Conservation (phyloP, 805 yeast species). For the Brettanomyces sp. region DNA sequence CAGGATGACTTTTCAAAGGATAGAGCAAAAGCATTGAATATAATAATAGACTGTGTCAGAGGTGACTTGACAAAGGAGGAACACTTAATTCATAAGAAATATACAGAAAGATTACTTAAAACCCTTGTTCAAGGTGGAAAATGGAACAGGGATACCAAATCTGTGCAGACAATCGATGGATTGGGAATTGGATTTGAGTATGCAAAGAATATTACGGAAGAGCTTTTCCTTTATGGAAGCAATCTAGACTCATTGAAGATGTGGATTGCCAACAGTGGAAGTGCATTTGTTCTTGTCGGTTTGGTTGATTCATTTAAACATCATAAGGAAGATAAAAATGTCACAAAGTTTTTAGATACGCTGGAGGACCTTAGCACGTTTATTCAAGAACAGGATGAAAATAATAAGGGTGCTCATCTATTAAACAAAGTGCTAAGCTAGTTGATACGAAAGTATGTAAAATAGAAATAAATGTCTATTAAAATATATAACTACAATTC, state of each 20-base stretch:
- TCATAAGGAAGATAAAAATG: slow-evolving; percentile 28
- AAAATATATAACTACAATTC: too few species aligned
- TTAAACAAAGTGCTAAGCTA: slow-evolving; percentile 25
- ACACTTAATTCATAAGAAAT: slow-evolving; percentile 64
- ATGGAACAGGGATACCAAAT: slow-evolving; percentile 60
- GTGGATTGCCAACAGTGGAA: slow-evolving; percentile 60
- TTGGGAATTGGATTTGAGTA: slow-evolving; percentile 50
- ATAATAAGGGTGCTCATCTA: slow-evolving; percentile 59
- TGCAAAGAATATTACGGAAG: slow-evolving; percentile 41
- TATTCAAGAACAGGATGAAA: slow-evolving; percentile 28
- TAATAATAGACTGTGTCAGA: slow-evolving; percentile 47
- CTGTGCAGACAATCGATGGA: slow-evolving; percentile 31
- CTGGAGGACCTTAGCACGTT: slow-evolving; percentile 42
- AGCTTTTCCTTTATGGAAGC: slow-evolving; percentile 39
- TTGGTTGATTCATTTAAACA: slow-evolving; percentile 57
- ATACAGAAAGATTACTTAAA: slow-evolving; percentile 64
- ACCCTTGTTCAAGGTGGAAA: slow-evolving; percentile 78
- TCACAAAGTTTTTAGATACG: slow-evolving; percentile 39
- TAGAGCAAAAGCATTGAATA: slow-evolving; percentile 40
- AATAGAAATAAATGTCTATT: too few species aligned
- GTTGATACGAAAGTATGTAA: too few species aligned
- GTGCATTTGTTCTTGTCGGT: slow-evolving; percentile 77
- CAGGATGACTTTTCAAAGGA: slow-evolving; percentile 23
- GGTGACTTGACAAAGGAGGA: slow-evolving; percentile 60
- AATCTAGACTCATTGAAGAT: slow-evolving; percentile 38